A percentile compares a stretch with the other conserved stretches of the same genome.
phyloP scores from a whole-genome alignment of 2,329 filamentous ascomycete genomes.

The Thelonectria discophora region DNA sequence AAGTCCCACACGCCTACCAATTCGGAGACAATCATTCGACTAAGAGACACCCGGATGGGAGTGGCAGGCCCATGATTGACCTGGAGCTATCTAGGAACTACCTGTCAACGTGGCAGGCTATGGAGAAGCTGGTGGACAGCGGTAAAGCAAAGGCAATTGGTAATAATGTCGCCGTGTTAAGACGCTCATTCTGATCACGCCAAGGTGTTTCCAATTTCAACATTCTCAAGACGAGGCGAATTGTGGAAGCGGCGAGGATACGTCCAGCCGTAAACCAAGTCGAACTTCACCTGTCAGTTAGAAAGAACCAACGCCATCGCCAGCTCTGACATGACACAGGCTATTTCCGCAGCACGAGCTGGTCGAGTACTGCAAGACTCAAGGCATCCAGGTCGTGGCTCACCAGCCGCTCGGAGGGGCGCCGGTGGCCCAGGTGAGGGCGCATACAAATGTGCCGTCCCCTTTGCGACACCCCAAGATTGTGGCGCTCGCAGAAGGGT shows the following conservation, averaged over 20 bases:
- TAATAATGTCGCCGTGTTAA: background rate
- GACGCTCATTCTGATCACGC: background rate
- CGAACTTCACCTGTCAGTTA: constrained; percentile 3
- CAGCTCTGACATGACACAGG: constrained; percentile 10
- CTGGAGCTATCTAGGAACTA: background rate
- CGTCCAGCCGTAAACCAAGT: constrained; percentile 3
- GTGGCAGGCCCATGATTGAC: constrained; percentile 3
- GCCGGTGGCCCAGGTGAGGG: background rate
- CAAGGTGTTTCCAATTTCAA: background rate
- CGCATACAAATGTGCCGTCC: background rate
- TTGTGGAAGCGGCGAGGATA: constrained; percentile 1
- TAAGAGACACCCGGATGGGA: background rate
- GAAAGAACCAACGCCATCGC: background rate
- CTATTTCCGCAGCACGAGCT: background rate
- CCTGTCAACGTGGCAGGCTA: background rate
- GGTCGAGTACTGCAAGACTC: background rate
- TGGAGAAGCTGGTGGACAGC: constrained; percentile 1
- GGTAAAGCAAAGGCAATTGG: constrained; percentile 6
- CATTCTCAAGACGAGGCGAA: constrained; percentile 2
- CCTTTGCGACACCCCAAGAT: constrained; percentile 1
- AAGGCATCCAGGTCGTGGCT: constrained; percentile 5
- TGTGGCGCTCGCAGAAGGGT: constrained; percentile 9
- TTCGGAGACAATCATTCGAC: constrained; percentile 1
- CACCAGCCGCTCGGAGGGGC: background rate
- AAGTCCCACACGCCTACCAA: background rate